phyloP scores from a whole-genome alignment of 2,329 filamentous ascomycete species.

The Ramularia endophylla region DNA sequence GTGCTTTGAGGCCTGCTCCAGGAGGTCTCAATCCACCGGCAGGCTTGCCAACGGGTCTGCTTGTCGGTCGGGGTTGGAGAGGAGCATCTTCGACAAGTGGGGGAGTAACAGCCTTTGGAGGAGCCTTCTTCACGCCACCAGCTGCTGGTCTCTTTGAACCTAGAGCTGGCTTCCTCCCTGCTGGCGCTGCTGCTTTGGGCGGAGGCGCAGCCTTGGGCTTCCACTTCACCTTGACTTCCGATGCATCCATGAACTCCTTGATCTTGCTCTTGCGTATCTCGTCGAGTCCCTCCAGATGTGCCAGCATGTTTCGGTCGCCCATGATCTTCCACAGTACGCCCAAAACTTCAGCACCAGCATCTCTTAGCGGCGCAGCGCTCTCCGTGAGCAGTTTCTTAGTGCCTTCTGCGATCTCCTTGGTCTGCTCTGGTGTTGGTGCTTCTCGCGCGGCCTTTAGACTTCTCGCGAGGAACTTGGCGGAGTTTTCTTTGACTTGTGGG shows the following conservation, averaged over 20 bases:
- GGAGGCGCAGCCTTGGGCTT: slow-evolving; percentile 76
- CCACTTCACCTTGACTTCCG: slow-evolving; percentile 81
- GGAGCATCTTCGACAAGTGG: slow-evolving; percentile 46
- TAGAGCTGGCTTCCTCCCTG: slow-evolving; percentile 48
- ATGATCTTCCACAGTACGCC: slow-evolving; percentile 99
- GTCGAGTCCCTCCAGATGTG: slow-evolving; percentile 84
- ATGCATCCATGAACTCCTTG: slow-evolving; percentile 80
- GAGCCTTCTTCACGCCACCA: slow-evolving; percentile 42
- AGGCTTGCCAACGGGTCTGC: slow-evolving; percentile 45
- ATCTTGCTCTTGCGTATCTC: slow-evolving; percentile 95
- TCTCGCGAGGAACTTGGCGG: slow-evolving; percentile 85
- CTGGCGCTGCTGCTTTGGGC: slow-evolving; percentile 49
- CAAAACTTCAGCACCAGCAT: slow-evolving; percentile 84
- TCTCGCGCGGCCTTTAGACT: slow-evolving; percentile 76
- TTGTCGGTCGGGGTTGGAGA: slow-evolving; percentile 53
- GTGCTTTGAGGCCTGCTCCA: slow-evolving; percentile 29
- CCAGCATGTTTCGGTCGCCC: slow-evolving; percentile 91
- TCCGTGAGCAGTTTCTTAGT: slow-evolving; percentile 87
- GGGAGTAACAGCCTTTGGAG: slow-evolving; percentile 33
- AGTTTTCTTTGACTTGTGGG: slow-evolving; percentile 94
- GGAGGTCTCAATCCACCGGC: slow-evolving; percentile 23
- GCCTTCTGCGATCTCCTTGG: slow-evolving; percentile 77
- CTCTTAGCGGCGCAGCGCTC: slow-evolving; percentile 75
- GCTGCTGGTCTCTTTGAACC: slow-evolving; percentile 40
- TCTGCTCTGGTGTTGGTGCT: slow-evolving; percentile 78